phyloP scores from a whole-genome alignment of 2,329 filamentous ascomycete species.

The Thelonectria olida region DNA sequence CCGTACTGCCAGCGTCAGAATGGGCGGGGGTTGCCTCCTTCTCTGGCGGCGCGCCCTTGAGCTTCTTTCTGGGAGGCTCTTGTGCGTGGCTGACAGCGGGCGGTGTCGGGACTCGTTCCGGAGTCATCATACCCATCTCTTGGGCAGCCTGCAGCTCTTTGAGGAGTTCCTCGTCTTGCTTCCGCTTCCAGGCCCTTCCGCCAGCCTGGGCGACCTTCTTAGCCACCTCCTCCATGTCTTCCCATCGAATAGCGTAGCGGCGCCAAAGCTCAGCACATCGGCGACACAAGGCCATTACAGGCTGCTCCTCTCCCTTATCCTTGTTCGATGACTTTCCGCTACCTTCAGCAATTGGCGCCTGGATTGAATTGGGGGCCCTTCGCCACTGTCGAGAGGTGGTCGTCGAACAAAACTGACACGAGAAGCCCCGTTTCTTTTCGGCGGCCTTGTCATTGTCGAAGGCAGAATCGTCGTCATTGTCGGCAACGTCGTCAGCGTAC shows the following conservation, averaged over 20 bases:
- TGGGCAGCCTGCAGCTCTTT: slow-evolving; percentile 75
- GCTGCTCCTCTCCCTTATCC: slow-evolving; percentile 79
- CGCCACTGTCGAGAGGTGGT: slow-evolving; percentile 89
- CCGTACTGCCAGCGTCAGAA: slow-evolving; percentile 56
- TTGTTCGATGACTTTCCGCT: slow-evolving; percentile 68
- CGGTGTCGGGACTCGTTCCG: slow-evolving; percentile 54
- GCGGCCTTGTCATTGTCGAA: slow-evolving; percentile 89
- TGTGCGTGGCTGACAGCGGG: slow-evolving; percentile 39
- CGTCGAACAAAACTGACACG: slow-evolving; percentile 92
- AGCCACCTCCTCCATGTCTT: slow-evolving; percentile 88
- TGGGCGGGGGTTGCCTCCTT: slow-evolving; percentile 58
- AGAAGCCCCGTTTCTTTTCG: slow-evolving; percentile 82
- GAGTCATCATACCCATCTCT: slow-evolving; percentile 59
- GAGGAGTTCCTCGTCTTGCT: slow-evolving; percentile 89
- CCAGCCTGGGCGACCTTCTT: slow-evolving; percentile 86
- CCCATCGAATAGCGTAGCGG: slow-evolving; percentile 95
- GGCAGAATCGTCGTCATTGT: slow-evolving; percentile 93
- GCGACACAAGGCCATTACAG: slow-evolving; percentile 85
- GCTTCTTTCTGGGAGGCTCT: slow-evolving; percentile 72
- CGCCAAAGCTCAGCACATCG: slow-evolving; percentile 95
- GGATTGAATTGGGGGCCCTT: slow-evolving; percentile 80
- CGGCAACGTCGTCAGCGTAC: slow-evolving; percentile 89
- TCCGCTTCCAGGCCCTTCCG: slow-evolving; percentile 85
- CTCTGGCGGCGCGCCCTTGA: slow-evolving; percentile 63
- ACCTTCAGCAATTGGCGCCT: slow-evolving; percentile 74